Conservation (phyloP, 345 rosid species). For the Raphanus sativus region DNA sequence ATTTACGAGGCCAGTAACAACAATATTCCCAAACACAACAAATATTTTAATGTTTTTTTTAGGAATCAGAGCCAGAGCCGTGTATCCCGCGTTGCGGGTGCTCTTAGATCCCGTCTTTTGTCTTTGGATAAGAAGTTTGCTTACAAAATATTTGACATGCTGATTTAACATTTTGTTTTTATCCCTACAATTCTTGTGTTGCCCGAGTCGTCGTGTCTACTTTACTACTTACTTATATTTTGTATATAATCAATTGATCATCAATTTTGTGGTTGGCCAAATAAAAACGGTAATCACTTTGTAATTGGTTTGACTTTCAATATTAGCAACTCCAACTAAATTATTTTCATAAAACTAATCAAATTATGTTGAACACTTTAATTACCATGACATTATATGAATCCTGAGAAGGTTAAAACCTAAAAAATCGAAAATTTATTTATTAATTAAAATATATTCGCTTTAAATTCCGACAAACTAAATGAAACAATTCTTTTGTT, state of each 20-base stretch:
- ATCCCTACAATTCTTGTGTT: background rate
- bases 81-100: too few relatives aligned
- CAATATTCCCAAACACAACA: too few relatives aligned
- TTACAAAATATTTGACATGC: background rate
- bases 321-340: background rate
- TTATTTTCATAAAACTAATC: background rate
- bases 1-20: too few relatives aligned
- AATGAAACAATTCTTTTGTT: background rate
- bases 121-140: constrained; percentile 32
- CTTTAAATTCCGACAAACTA: background rate
- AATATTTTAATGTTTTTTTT: too few relatives aligned
- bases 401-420: background rate
- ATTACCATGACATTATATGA: background rate
- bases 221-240: background rate
- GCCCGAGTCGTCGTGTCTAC: background rate
- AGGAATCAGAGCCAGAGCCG: too few relatives aligned
- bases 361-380: constrained; percentile 4
- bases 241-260: background rate
- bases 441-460: background rate
- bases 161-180: background rate
- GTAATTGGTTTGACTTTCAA: constrained; percentile 16
- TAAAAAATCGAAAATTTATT: background rate
- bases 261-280: background rate
- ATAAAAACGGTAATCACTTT: background rate
- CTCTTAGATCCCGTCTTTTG: constrained; percentile 3